These are phyloP conservation scores for Fusarium hainanense DNA, from an alignment of 2,329 filamentous ascomycete genomes.

Conservation along the genomic window DNA sequence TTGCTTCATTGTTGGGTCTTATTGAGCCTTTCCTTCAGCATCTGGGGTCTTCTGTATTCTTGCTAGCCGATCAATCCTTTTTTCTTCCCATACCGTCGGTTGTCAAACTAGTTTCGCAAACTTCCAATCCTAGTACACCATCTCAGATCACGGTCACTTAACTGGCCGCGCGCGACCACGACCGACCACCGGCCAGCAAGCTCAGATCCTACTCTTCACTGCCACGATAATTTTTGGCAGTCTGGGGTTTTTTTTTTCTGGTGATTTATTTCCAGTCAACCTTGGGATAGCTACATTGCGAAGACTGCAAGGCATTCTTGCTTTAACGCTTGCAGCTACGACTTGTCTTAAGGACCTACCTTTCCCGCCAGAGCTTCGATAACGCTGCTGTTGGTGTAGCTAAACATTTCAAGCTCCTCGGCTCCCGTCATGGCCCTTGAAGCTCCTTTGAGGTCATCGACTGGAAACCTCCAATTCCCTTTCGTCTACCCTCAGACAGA, in stretches of 20 bases:
- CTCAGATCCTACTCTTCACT: conserved; percentile 8
- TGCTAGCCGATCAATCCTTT: conserved; percentile 6
- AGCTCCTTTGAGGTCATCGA: conserved; percentile 71
- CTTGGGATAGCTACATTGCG: conserved; percentile 19
- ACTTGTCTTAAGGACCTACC: conserved; percentile 19
- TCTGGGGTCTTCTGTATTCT: conserved; percentile 6
- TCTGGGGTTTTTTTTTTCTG: background rate
- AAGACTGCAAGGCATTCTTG: conserved; percentile 43
- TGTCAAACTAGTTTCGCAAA: conserved; percentile 26
- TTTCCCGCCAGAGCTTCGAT: conserved; percentile 16
- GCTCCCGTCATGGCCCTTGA: conserved; percentile 52
- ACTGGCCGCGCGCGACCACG: conserved; percentile 37
- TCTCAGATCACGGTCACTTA: conserved; percentile 25
- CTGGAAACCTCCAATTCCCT: conserved; percentile 58
- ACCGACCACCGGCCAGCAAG: conserved; percentile 25
- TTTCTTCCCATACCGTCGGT: background rate
- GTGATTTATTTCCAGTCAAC: conserved; percentile 15
- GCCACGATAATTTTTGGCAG: conserved; percentile 17
- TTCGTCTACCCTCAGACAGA: conserved; percentile 60
- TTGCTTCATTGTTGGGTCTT: conserved; percentile 25
- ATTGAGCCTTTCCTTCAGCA: conserved; percentile 20
- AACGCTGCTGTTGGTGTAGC: conserved; percentile 27
- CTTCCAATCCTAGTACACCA: conserved; percentile 21
- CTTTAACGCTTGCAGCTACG: conserved; percentile 28
- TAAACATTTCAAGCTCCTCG: conserved; percentile 13